Evolutionary conservation across 208 protist species (phyloP).

Genomic region (Herpetomonas samuelpessoai): DNA sequence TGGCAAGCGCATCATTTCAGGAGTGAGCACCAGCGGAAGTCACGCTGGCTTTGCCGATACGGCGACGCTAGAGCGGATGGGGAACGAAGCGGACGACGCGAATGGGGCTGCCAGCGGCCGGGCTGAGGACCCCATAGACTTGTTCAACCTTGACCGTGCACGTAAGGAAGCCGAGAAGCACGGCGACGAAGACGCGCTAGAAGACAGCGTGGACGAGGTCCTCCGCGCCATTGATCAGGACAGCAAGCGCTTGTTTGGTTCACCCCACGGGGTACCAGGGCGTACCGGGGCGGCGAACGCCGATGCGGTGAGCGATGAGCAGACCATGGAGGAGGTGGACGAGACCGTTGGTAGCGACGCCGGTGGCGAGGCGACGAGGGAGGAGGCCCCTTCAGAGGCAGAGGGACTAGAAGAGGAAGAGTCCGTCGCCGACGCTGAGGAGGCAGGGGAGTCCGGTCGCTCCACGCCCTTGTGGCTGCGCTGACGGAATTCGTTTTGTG

Average conservation of each 20-base stretch:
- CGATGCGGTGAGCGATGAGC: no score
- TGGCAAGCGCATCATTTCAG: background rate
- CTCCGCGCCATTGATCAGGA: slow-evolving; percentile 13
- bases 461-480: slow-evolving; percentile 2
- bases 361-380: no score
- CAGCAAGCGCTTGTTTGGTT: slow-evolving; percentile 21
- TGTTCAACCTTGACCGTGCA: background rate
- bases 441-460: background rate
- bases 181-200: slow-evolving; percentile 17
- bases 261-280: slow-evolving; percentile 14
- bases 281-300: background rate
- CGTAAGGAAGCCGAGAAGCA: slow-evolving; percentile 4
- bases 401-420: background rate
- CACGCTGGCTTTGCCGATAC: no score
- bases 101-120: background rate
- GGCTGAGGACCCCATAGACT: background rate
- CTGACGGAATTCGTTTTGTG: background rate
- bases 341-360: no score
- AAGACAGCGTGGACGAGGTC: slow-evolving; percentile 16
- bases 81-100: background rate
- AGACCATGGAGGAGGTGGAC: no score
- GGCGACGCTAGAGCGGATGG: background rate
- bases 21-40: no score
- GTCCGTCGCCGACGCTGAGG: background rate
- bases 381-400: no score